These are phyloP conservation scores for Acephala macrosclerotiorum DNA, from an alignment of 2,329 filamentous ascomycete genomes.

Conservation along the genomic window DNA sequence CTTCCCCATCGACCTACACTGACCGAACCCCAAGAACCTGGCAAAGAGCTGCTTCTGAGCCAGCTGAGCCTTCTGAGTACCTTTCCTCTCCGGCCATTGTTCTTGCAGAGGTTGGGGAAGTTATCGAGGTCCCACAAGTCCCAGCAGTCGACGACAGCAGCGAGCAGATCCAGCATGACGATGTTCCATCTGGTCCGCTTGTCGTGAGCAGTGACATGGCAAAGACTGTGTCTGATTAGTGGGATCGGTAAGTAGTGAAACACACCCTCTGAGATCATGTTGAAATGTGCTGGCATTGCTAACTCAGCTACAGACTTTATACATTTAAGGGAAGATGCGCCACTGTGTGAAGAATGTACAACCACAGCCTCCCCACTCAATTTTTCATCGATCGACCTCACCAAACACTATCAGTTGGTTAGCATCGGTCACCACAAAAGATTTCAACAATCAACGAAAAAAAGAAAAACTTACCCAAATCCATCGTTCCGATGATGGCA, in stretches of 20 bases:
- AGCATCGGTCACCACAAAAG: slow-evolving; percentile 23
- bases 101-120: not conserved
- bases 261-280: not conserved
- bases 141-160: not conserved
- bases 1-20: not conserved
- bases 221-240: not conserved
- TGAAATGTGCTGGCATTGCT: slow-evolving; percentile 35
- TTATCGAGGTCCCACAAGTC: not conserved
- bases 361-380: slow-evolving; percentile 23
- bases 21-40: not conserved
- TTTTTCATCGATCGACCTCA: slow-evolving; percentile 59
- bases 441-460: slow-evolving; percentile 20
- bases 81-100: not conserved
- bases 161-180: not conserved
- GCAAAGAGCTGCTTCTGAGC: slow-evolving; percentile 26
- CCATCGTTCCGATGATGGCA: slow-evolving; percentile 91
- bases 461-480: slow-evolving; percentile 69
- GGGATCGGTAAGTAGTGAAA: slow-evolving; percentile 18
- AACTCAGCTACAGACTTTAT: slow-evolving; percentile 37
- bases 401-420: slow-evolving; percentile 42
- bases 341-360: slow-evolving; percentile 33
- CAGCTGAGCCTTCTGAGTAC: slow-evolving; percentile 6
- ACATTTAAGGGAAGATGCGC: slow-evolving; percentile 35
- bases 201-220: slow-evolving; percentile 24
- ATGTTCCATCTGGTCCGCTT: not conserved